Conservation (phyloP, 177 flowering plant genomes). For the Vitis hybrid region DNA sequence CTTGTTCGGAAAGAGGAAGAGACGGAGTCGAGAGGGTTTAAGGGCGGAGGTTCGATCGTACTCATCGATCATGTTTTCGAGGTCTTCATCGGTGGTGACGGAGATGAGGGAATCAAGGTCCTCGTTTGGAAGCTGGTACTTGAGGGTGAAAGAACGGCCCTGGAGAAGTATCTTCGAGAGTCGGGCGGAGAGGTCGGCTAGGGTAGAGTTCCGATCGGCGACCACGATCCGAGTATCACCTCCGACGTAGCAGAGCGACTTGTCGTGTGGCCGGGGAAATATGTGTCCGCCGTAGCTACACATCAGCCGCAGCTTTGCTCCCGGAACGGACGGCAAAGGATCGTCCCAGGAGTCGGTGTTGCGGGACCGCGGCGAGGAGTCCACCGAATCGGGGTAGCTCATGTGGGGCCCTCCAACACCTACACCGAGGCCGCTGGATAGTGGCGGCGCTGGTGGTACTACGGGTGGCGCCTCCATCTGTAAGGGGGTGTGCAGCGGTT, state of each 20-base stretch:
- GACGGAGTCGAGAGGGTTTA: conserved; percentile 41
- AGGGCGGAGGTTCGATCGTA: conserved; percentile 60
- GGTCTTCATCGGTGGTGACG: conserved; percentile 87
- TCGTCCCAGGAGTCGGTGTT: conserved; percentile 75
- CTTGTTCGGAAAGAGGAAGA: conserved; percentile 45
- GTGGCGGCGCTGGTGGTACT: conserved; percentile 5
- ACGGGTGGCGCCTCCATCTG: conserved; percentile 10
- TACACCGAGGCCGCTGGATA: not conserved
- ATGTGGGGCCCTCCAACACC: conserved; percentile 1
- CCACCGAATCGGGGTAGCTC: conserved; percentile 62
- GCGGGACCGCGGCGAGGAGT: conserved; percentile 80
- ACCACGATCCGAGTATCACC: conserved; percentile 90
- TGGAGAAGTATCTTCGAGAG: conserved; percentile 62
- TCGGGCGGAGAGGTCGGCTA: conserved; percentile 47
- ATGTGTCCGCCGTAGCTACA: conserved; percentile 97
- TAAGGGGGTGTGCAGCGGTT: conserved; percentile 14
- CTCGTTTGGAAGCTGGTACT: conserved; percentile 90
- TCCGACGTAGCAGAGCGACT: conserved; percentile 81
- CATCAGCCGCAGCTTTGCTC: conserved; percentile 77
- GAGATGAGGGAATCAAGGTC: conserved; percentile 91
- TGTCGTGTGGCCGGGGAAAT: conserved; percentile 89
- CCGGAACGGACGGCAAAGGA: conserved; percentile 17
- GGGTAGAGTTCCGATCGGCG: conserved; percentile 61
- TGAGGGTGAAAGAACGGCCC: conserved; percentile 55
- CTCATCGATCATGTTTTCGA: conserved; percentile 96